Evolutionary conservation across 768 basidiomycete species (phyloP).

Genomic region (Galerina marginata): DNA sequence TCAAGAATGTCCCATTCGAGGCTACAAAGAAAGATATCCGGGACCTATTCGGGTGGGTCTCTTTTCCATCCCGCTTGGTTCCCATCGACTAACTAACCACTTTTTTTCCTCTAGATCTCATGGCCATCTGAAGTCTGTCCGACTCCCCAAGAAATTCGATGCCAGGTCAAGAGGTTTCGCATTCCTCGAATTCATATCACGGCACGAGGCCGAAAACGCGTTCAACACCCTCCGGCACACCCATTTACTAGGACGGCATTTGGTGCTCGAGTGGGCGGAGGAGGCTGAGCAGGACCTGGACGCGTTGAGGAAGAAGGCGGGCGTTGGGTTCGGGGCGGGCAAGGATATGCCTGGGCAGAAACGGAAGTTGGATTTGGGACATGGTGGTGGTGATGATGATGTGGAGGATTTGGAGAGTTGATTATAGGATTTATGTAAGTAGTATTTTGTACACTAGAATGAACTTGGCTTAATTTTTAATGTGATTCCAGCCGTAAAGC

Average conservation of each 20-base stretch:
- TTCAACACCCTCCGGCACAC: constrained; percentile 89
- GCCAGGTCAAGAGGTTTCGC: constrained; percentile 92
- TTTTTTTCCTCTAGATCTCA: constrained; percentile 63
- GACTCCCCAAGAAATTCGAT: constrained; percentile 92
- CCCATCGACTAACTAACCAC: constrained; percentile 6
- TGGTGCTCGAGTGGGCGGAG: constrained; percentile 94
- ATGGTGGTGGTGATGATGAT: constrained; percentile 40
- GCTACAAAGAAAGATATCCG: constrained; percentile 91
- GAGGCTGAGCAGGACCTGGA: constrained; percentile 83
- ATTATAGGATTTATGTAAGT: too few relatives aligned
- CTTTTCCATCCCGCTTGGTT: not conserved
- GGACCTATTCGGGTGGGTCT: constrained; percentile 73
- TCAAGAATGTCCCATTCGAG: constrained; percentile 99
- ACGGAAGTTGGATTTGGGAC: constrained; percentile 66
- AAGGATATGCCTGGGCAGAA: constrained; percentile 76
- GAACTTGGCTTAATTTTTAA: too few relatives aligned
- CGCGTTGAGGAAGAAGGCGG: constrained; percentile 76
- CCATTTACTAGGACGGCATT: constrained; percentile 93
- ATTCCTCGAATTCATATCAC: constrained; percentile 91
- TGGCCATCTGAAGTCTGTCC: constrained; percentile 92
- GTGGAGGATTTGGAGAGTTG: constrained; percentile 36
- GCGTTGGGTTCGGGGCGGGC: constrained; percentile 75
- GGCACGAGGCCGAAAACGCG: constrained; percentile 89
- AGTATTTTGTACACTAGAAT: too few relatives aligned
- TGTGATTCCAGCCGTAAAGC: too few relatives aligned